Evolutionary conservation across 208 protist genomes (phyloP), one percentile per base, ranked within the genome.

Genomic region (Trypanosoma conorhini): DNA sequence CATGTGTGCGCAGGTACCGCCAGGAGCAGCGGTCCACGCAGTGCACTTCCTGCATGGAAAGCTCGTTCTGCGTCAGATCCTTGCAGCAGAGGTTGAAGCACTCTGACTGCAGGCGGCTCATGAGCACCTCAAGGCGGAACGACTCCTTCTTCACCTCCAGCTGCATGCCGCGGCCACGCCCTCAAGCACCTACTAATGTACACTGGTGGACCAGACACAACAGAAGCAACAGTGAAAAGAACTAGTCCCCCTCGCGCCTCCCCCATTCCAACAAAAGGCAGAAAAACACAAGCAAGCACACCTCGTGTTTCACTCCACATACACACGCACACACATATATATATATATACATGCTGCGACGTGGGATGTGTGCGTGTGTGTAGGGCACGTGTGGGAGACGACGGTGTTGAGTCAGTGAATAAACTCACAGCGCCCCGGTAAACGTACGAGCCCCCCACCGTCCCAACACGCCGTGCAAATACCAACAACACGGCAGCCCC

Each of bases 31-130:
- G 85, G 61, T 97, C 89, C 4, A 94, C 80, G 70, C 92, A 97
- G 62, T 88, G 72, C 30, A 95, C 88, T 70, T 97, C 92, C 24
- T 91, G 74, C 51, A 81, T 79, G 21, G 77, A 77, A 3, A 97
- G 81, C 72, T 94, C 89, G 30, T 77, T 74, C n/a, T 33, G 79
- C 21, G 28, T 72, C 5, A 93, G 67, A 62, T 92, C 80, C n/a
- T 84, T 87, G 72, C 86, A 91, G 69, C 92, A 97, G 42, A 94
- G 57, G 60, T 89, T 89, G 54, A 97, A 86, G 69, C 92, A 97
- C 74, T 94, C 84, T 15, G 82, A 72, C 52, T 87, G 86, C 62
- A 95, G 40, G 9, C 82, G 77, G 30, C 67, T 85, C 88, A 97
- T 94, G 67, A 97, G 83, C 31, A 81, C 77, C 74, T 97, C 92